phyloP scores from a whole-genome alignment of 2,329 filamentous ascomycete genomes.

The Colletotrichum sp. region DNA sequence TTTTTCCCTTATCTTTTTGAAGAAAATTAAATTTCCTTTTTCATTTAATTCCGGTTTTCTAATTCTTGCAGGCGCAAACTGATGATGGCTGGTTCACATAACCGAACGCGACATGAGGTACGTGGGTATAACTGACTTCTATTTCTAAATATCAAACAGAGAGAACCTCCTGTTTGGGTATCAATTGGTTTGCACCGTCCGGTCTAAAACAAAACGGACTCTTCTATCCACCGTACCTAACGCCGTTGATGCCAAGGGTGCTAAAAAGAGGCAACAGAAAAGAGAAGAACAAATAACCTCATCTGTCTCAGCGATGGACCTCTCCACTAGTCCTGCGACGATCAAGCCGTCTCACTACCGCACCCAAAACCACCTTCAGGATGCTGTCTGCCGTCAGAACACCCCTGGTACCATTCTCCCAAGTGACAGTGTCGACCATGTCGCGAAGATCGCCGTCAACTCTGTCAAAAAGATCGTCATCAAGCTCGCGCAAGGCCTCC shows the following conservation, averaged over 20 bases:
- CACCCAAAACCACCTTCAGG: constrained; percentile 82
- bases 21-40: too few relatives aligned
- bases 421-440: constrained; percentile 91
- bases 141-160: background rate
- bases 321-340: constrained; percentile 25
- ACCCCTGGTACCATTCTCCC: constrained; percentile 48
- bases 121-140: background rate
- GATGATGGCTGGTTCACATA: background rate
- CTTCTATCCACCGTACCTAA: background rate
- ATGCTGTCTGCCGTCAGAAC: constrained; percentile 72
- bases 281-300: background rate
- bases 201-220: background rate
- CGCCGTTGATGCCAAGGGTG: background rate
- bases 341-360: constrained; percentile 62
- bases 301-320: background rate
- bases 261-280: background rate
- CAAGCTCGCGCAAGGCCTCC: constrained; percentile 71
- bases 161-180: background rate
- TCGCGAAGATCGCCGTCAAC: constrained; percentile 69
- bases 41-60: too few relatives aligned
- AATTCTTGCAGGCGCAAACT: background rate
- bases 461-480: constrained; percentile 71
- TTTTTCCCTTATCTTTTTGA: too few relatives aligned
- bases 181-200: background rate
- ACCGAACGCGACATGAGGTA: background rate